Base-by-base conservation (phyloP, 805 yeast genomes). In the Wickerhamiella dianesei region DNA sequence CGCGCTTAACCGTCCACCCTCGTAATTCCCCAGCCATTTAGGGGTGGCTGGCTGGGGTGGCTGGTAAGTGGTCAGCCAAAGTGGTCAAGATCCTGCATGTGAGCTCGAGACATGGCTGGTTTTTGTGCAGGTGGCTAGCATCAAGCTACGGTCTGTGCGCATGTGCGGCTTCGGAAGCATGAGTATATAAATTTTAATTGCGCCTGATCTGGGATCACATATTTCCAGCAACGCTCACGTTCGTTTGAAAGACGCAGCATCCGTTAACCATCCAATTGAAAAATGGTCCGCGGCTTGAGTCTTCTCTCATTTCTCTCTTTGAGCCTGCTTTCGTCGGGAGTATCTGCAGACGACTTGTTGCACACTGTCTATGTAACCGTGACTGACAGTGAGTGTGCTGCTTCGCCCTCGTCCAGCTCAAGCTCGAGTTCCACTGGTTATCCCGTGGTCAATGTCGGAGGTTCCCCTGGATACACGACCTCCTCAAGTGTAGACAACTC, bases 361-460 rank as follows among this genome's bases (percentile, higher is more conserved):
- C 60, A 56, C 45, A 49, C 55, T 6, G 51, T 53, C 4, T 37
- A 48, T 9, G 56, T 57, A 14, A 54, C 58, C 3, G 58, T 57
- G 2, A 53, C 57, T 3, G 53, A 45, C 3, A 53, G 49, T 35
- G 22, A 35, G 36, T 56, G 59, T 36, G 25, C 44, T 8, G 44
- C 45, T 19, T 32, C 32, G 14, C 6, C 46, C 20, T 8, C 42
- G 3, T 5, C 37, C 6, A 8, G 37, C 21, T 12, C 44, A 3
- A 25, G 3, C 17, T 19, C 45, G n/a, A 16, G 19, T 12, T 37
- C 44, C 36, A 13, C 44, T 18, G 37, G 46, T 41, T 57, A 57
- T 46, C 57, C 60, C 3, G 58, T 57, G 8, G 60, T 57, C 5
- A 53, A 57, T 37, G 57, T 57, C 18, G 60, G 54, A n/a, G 59